phyloP scores from a whole-genome alignment of 2,329 filamentous ascomycete species.

The Penicillium janthinellum region DNA sequence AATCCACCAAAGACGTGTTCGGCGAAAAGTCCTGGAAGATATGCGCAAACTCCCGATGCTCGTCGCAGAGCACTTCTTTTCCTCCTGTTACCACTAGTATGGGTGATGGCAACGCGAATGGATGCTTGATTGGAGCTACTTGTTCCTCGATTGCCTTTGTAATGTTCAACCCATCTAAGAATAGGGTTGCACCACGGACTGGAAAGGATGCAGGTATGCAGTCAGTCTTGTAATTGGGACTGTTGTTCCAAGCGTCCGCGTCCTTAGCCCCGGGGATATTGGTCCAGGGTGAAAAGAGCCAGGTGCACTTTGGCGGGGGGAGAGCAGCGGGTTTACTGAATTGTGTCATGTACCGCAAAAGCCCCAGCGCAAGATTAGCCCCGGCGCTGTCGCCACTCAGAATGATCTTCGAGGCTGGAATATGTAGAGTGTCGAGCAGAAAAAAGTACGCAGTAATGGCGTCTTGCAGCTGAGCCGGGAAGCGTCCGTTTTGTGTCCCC shows the following conservation, averaged over 20 bases:
- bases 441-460: constrained; percentile 26
- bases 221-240: constrained; percentile 1
- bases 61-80: constrained; percentile 7
- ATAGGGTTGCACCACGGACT: not conserved
- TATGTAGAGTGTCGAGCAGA: constrained; percentile 20
- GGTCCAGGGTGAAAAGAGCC: constrained; percentile 21
- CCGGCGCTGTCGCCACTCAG: constrained; percentile 29
- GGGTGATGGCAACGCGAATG: constrained; percentile 23
- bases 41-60: constrained; percentile 13
- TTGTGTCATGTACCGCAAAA: constrained; percentile 26
- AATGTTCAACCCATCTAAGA: not conserved
- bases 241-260: not conserved
- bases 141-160: constrained; percentile 10
- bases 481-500: constrained; percentile 18
- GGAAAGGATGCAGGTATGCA: constrained; percentile 1
- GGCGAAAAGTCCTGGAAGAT: constrained; percentile 6
- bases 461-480: constrained; percentile 31
- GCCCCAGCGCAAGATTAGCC: constrained; percentile 23
- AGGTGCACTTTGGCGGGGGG: constrained; percentile 15
- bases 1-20: constrained; percentile 10
- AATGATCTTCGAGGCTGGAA: constrained; percentile 25
- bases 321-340: constrained; percentile 12
- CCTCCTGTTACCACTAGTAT: constrained; percentile 19
- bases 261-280: not conserved
- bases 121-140: constrained; percentile 19